Base-by-base conservation (phyloP, 2,329 filamentous ascomycete genomes). In the Aspergillus pseudoviridinutans region DNA sequence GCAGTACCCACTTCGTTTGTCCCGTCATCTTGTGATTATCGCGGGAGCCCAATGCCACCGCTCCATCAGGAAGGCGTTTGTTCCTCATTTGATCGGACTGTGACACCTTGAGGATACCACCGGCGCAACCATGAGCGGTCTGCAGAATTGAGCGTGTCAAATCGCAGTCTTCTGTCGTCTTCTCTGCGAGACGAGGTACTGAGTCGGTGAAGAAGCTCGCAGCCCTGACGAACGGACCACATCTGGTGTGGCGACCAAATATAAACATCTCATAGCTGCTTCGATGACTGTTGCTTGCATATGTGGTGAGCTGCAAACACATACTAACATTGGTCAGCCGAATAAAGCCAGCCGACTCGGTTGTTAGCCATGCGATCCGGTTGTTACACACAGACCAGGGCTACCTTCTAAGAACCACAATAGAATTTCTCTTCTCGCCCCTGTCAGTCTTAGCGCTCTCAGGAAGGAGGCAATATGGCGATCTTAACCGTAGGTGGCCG, bases 31-130 rank as follows among this genome's bases (percentile, higher is more conserved):
- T 64, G 63, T 64, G 63, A 63, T 61, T 59, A 41, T 56, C 29
- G 51, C 47, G 50, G 29, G 53, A 59, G 56, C 51, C 63, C 56
- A 60, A 59, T 57, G 50, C 42, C 54, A 47, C 56, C 57, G 57
- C 42, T 47, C 53, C 59, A 56, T 47, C 51, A 60, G 35, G 52
- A 51, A 47, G 46, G 61, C 58, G 54, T 57, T 66, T 59, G 57
- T 59, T 62, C 51, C 53, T 32, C 49, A 52, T 59, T 59, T 41
- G 56, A 46, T 49, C 38, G 25, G 51, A 61, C 57, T 66, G 65
- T 67, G 59, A 63, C 58, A 67, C 65, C 64, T 47, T 57, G n/a
- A 54, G 54, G 60, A 61, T 58, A 56, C 52, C 55, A 59, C 59
- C 55, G 55, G 58, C 60, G 58, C 62, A 62, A 60, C 62, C 56